phyloP scores from a whole-genome alignment of 176 grass and related monocot genomes.

The Musa acuminata region DNA sequence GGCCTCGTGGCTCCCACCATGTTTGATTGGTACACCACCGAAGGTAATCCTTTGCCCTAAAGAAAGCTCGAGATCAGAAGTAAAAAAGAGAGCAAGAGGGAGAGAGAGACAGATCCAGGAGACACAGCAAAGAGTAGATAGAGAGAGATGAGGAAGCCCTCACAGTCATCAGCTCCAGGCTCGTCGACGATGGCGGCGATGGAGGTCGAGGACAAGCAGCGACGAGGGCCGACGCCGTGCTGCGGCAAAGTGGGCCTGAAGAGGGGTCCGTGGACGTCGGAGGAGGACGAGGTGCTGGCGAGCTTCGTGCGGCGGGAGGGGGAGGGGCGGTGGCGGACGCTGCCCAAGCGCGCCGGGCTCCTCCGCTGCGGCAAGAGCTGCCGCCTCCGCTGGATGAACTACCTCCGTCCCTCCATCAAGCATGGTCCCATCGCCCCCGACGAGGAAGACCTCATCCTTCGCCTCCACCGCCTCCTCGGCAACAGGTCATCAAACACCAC shows the following conservation, averaged over 20 bases:
- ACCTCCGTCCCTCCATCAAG: conserved; percentile 26
- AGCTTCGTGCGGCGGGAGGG: conserved; percentile 16
- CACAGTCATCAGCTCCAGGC: background rate
- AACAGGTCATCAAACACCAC: conserved; percentile 1
- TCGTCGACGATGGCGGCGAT: background rate
- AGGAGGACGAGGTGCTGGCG: conserved; percentile 12
- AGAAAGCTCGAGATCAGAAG: conserved; percentile 2
- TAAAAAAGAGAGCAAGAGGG: background rate
- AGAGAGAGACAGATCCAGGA: background rate
- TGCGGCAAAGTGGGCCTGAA: conserved; percentile 12
- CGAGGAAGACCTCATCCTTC: conserved; percentile 23
- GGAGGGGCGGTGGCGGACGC: conserved; percentile 18
- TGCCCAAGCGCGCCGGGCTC: conserved; percentile 9
- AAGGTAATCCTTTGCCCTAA: background rate
- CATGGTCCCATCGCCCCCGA: conserved; percentile 20
- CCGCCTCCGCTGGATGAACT: conserved; percentile 20
- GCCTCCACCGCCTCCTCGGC: conserved; percentile 24
- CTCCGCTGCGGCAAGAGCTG: conserved; percentile 12
- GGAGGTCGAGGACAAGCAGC: background rate
- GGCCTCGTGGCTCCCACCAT: background rate
- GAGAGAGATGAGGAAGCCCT: conserved; percentile 37
- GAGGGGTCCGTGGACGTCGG: conserved; percentile 18
- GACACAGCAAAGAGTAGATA: background rate
- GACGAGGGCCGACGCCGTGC: conserved; percentile 5
- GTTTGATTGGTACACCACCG: background rate